Evolutionary conservation across 2,329 filamentous ascomycete genomes (phyloP), one percentile per base, ranked within the genome.

Genomic region (Cercospora sojina): DNA sequence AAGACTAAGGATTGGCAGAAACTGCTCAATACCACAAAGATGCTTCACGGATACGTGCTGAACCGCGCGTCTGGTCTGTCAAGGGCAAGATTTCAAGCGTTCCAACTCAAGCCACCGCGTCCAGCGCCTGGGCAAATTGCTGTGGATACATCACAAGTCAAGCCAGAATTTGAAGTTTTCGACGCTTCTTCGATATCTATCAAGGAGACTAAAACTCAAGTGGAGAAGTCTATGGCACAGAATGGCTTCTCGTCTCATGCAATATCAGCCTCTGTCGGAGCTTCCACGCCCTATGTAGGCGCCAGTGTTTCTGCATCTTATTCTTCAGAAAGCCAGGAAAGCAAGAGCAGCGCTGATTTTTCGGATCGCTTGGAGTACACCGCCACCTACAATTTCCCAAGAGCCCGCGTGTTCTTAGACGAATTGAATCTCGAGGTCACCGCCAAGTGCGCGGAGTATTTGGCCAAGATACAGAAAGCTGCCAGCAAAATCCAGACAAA

Each of bases 1-100:
- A 25, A 61, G 1, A 35, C 18, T n/a, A 41, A 47, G 3, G 18
- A 25, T 10, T 61, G 59, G 59, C 16, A 23, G 5, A 8, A 32
- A 10, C 12, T 62, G 10, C n/a, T 62, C 27, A 13, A 49, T 3
- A 49, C 38, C 2, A 62, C 41, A 2, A 62, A 62, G 27, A 62
- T 62, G 59, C 59, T 62, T 12, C 59, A 62, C 27, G 59, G 59
- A 2, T 62, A 51, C n/a, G 59, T 62, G 0, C 27, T 62, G 0
- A 35, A 51, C 10, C 7, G 20, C 32, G 6, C n/a, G 1, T 27
- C 23, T 23, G 59, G 41, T 5, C 2, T 62, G 16, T 51, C 59
- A 1, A 31, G 59, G 18, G 59, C 59, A 12, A 23, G 59, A 23
- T 62, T 53, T 8, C 38, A 31, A 12, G 59, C 59, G 5, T 62